Conservation (phyloP, 2,329 filamentous ascomycete species). For the Diplocarpon rosae region DNA sequence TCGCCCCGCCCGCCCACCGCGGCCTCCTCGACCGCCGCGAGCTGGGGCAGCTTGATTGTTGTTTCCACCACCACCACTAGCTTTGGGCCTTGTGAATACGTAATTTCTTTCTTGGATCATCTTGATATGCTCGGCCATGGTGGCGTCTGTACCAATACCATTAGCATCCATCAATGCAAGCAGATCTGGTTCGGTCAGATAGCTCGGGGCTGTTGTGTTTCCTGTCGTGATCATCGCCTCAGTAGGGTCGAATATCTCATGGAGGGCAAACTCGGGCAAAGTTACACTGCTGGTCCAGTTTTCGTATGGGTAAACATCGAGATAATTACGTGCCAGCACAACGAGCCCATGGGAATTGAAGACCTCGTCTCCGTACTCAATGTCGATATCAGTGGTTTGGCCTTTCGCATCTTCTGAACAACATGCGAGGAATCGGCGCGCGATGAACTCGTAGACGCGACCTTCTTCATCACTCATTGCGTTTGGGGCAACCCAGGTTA, state of each 20-base stretch:
- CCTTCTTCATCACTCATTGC: constrained; percentile 56
- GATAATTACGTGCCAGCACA: constrained; percentile 81
- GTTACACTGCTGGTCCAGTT: constrained; percentile 86
- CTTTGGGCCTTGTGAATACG: constrained; percentile 52
- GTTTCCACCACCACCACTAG: constrained; percentile 24
- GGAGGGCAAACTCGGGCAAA: constrained; percentile 66
- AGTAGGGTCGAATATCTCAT: constrained; percentile 75
- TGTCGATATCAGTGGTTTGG: constrained; percentile 74
- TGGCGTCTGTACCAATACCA: constrained; percentile 95
- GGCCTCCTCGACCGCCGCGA: constrained; percentile 27
- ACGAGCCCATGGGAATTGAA: constrained; percentile 78
- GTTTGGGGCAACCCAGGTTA: constrained; percentile 62
- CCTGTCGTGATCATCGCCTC: constrained; percentile 86
- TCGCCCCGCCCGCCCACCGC: too few species aligned
- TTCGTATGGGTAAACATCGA: constrained; percentile 93
- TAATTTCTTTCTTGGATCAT: constrained; percentile 91
- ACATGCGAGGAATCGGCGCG: constrained; percentile 84
- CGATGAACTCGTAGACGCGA: constrained; percentile 84
- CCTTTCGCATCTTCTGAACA: constrained; percentile 92
- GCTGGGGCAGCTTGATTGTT: constrained; percentile 26
- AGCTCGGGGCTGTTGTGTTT: constrained; percentile 74
- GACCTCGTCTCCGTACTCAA: constrained; percentile 70
- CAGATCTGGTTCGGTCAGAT: constrained; percentile 88
- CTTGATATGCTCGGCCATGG: constrained; percentile 96
- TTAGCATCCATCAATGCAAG: constrained; percentile 98